phyloP scores from a whole-genome alignment of 176 grass and related monocot species.

The Aegilops tauschii region DNA sequence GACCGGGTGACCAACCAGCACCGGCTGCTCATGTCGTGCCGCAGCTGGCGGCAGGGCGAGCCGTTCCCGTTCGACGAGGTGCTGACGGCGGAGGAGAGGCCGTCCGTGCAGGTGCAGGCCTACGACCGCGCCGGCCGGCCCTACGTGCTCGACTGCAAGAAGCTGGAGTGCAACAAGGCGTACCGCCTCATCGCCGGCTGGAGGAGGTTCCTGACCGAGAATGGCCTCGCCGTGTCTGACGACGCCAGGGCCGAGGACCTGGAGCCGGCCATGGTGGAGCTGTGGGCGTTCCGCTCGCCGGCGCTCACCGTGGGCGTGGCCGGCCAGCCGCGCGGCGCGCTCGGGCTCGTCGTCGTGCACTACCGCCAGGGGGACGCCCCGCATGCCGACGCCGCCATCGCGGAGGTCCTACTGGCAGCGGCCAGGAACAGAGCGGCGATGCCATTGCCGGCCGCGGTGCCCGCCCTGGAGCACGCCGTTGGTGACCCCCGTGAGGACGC shows the following conservation, averaged over 20 bases:
- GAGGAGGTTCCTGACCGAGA: background rate
- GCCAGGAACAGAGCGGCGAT: background rate
- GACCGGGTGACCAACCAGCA: background rate
- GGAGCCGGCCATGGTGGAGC: background rate
- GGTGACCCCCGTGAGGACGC: background rate
- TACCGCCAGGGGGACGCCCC: background rate
- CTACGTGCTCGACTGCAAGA: background rate
- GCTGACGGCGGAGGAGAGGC: background rate
- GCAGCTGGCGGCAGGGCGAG: background rate
- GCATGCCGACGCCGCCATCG: background rate
- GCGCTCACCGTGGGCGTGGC: background rate
- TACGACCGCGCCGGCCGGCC: background rate
- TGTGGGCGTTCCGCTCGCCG: conserved; percentile 11
- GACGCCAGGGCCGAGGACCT: background rate
- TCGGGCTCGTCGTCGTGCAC: background rate
- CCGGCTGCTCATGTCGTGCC: conserved; percentile 8
- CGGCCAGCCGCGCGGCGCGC: background rate
- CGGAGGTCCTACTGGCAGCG: background rate
- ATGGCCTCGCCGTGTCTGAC: background rate
- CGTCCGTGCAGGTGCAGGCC: background rate
- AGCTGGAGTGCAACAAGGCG: background rate
- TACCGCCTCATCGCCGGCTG: background rate
- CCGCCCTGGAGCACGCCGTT: background rate
- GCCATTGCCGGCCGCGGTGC: background rate
- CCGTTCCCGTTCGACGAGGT: conserved; percentile 4